phyloP scores from a whole-genome alignment of 176 grass and related monocot species.

The Musa acuminata region DNA sequence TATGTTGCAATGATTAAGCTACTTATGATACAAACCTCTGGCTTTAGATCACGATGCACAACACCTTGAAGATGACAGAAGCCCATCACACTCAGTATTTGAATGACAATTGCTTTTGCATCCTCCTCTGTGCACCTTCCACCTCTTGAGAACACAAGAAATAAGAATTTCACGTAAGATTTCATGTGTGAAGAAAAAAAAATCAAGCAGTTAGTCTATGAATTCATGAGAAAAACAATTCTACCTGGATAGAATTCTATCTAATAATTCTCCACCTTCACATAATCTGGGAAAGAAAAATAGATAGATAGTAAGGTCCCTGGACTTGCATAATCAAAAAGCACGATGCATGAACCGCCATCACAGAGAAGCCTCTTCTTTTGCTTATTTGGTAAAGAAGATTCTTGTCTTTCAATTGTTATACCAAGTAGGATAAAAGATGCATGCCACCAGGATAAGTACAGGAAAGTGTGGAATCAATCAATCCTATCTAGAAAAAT shows the following conservation, averaged over 20 bases:
- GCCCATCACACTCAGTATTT: conserved; percentile 84
- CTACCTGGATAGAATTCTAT: conserved; percentile 97
- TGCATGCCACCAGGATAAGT: not conserved
- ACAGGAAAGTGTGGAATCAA: not conserved
- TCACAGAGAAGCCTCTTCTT: not conserved
- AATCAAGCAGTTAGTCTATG: not conserved
- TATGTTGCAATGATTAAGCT: conserved; percentile 10
- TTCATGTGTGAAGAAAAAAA: conserved; percentile 5
- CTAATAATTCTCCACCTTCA: conserved; percentile 94
- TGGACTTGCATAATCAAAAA: not conserved
- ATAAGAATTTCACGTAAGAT: conserved; percentile 20
- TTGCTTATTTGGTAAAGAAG: no score
- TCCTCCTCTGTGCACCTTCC: conserved; percentile 98
- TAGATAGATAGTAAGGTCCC: conserved; percentile 19
- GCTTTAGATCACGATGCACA: conserved; percentile 97
- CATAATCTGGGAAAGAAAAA: conserved; percentile 56
- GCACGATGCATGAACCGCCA: conserved; percentile 6
- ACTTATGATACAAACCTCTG: conserved; percentile 56
- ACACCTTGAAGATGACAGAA: conserved; percentile 99
- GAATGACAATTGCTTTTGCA: conserved; percentile 88
- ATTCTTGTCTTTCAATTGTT: no score
- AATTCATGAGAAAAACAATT: conserved; percentile 1
- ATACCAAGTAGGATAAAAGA: no score
- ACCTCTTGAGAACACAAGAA: conserved; percentile 37
- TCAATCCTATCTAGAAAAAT: not conserved